Evolutionary conservation across 140 eudicot species (phyloP), one percentile per base, ranked within the genome.

Genomic region (Bidens hawaiensis): DNA sequence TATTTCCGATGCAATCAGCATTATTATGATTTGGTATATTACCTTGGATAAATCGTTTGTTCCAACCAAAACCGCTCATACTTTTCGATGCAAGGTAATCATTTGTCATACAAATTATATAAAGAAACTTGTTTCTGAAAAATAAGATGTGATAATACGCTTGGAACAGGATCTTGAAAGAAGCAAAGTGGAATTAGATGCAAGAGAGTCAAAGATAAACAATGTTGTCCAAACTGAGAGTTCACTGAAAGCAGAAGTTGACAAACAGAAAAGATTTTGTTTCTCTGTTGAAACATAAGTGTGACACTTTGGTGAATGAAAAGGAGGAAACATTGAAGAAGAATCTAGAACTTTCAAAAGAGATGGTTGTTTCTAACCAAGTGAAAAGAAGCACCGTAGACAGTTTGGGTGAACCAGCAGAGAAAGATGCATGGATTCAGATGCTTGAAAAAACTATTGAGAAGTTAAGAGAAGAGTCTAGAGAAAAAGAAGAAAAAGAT

Each of bases 101-200:
- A n/a, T n/a, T n/a, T n/a, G n/a, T n/a, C n/a, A n/a, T n/a, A n/a
- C n/a, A n/a, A n/a, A n/a, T n/a, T n/a, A n/a, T n/a, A 30, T 75
- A n/a, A 77, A 65, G 63, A 83, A 71, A 57, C 71, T 53, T 49
- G 28, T 77, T 24, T 69, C 82, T 24, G 88, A 86, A 70, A 81
- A 82, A 79, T 79, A 74, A 48, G 82, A 71, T 14, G 52, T 60
- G n/a, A 64, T 86, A 49, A 34, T 77, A 18, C 65, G 53, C 42
- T 62, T 90, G 60, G 95, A 86, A 76, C 94, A 77, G 60, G 97
- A 86, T 16, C 74, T 86, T 25, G 73, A 67, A 12, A 78, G 74
- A 45, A 72, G 82, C 72, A 86, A n/a, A n/a, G n/a, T n/a, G n/a
- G n/a, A n/a, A n/a, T n/a, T n/a, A n/a, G n/a, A n/a, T n/a, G n/a